phyloP scores from a whole-genome alignment of 441 rosid species.

The Syzygium malaccense region DNA sequence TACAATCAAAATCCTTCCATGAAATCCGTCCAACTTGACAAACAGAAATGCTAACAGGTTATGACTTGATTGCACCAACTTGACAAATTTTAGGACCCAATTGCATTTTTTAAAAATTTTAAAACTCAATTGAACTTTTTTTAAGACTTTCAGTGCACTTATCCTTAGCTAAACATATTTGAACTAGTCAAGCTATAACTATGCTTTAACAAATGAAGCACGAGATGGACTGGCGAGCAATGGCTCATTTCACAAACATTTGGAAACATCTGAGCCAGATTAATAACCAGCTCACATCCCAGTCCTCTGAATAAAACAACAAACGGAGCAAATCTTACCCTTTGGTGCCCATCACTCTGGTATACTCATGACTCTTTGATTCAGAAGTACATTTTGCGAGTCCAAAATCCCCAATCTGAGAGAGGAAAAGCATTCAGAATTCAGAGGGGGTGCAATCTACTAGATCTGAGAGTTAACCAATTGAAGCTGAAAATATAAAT shows the following conservation, averaged over 20 bases:
- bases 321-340: conserved; percentile 43
- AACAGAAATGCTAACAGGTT: too few relatives aligned
- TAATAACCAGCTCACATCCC: not conserved
- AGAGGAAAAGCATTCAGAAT: not conserved
- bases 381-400: conserved; percentile 81
- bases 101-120: too few relatives aligned
- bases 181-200: not conserved
- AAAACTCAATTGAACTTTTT: too few relatives aligned
- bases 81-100: too few relatives aligned
- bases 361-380: conserved; percentile 75
- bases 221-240: not conserved
- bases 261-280: not conserved
- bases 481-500: too few relatives aligned
- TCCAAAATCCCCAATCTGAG: conserved; percentile 93
- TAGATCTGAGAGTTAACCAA: not conserved
- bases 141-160: too few relatives aligned
- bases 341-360: conserved; percentile 89
- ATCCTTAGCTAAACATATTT: not conserved
- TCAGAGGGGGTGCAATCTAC: not conserved
- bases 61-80: too few relatives aligned
- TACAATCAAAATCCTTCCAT: too few relatives aligned
- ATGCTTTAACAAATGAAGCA: not conserved
- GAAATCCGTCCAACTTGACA: too few relatives aligned
- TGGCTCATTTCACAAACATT: not conserved
- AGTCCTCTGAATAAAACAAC: not conserved